Percentiles rank a stretch among this genome's conserved stretches.
phyloP scores from a whole-genome alignment of 805 yeast species.

The Candida fluviatilis region DNA sequence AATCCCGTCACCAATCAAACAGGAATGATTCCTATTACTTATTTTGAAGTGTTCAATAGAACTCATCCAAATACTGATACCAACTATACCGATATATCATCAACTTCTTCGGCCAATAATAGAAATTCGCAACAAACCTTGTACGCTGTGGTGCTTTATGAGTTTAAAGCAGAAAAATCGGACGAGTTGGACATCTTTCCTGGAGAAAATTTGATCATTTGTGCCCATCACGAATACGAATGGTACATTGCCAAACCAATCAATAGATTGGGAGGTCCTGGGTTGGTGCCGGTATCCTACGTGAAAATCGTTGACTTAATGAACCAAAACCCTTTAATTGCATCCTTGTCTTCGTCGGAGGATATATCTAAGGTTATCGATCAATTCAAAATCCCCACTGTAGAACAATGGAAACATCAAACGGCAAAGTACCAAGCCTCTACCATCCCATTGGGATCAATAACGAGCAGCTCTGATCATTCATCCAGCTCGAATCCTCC shows the following conservation, averaged over 20 bases:
- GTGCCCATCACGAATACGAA: constrained; percentile 94
- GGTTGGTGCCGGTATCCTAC: constrained; percentile 87
- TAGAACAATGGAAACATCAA: constrained; percentile 90
- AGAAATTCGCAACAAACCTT: constrained; percentile 43
- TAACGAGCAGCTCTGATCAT: constrained; percentile 17
- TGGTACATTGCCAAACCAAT: constrained; percentile 99
- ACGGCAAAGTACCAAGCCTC: constrained; percentile 92
- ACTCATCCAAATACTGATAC: constrained; percentile 37
- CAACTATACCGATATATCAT: constrained; percentile 3
- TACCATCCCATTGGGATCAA: constrained; percentile 65
- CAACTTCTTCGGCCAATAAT: constrained; percentile 15
- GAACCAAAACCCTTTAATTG: constrained; percentile 24
- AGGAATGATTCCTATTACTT: constrained; percentile 85
- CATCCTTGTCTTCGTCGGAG: constrained; percentile 31
- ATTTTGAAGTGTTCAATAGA: constrained; percentile 74
- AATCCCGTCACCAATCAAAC: constrained; percentile 74
- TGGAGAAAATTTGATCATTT: constrained; percentile 86
- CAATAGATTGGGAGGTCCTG: constrained; percentile 94
- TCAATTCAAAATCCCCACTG: constrained; percentile 76
- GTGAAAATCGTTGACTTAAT: constrained; percentile 81
- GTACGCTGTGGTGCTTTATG: constrained; percentile 83
- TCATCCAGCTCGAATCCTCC: constrained; percentile 21
- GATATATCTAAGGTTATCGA: constrained; percentile 49
- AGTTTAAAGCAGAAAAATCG: constrained; percentile 73
- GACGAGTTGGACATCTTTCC: constrained; percentile 84